These are phyloP conservation scores for Annulohypoxylon moriforme DNA, from an alignment of 495 filamentous ascomycete genomes.

Conservation along the genomic window DNA sequence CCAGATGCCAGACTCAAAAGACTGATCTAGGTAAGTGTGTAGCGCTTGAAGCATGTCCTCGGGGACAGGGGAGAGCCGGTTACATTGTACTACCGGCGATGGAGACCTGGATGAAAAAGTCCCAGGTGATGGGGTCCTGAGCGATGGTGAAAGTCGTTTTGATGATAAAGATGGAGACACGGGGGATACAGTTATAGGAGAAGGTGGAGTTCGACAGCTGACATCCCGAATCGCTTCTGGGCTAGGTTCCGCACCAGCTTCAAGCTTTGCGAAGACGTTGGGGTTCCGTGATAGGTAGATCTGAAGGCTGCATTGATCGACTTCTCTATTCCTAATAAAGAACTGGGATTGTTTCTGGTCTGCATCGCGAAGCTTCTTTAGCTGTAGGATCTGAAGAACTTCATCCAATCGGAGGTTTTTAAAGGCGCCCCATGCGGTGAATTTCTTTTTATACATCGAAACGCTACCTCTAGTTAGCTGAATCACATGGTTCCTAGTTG, in stretches of 20 bases:
- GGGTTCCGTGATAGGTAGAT: slow-evolving; percentile 50
- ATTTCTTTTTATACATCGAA: slow-evolving; percentile 51
- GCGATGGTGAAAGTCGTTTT: background rate
- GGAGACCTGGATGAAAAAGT: background rate
- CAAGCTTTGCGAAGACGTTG: slow-evolving; percentile 46
- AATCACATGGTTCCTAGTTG: background rate
- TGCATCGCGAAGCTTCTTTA: slow-evolving; percentile 46
- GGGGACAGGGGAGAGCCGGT: slow-evolving; percentile 28
- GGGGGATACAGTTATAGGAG: too few species aligned
- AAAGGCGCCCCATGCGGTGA: slow-evolving; percentile 46
- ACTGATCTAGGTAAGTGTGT: slow-evolving; percentile 33
- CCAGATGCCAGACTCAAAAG: slow-evolving; percentile 43
- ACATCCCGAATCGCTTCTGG: slow-evolving; percentile 48
- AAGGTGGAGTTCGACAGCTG: slow-evolving; percentile 44
- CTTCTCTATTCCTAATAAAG: slow-evolving; percentile 45
- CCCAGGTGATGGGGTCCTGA: background rate
- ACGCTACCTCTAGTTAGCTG: slow-evolving; percentile 40
- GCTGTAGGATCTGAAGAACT: slow-evolving; percentile 48
- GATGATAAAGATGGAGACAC: slow-evolving; percentile 1
- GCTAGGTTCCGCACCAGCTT: slow-evolving; percentile 41
- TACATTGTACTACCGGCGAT: slow-evolving; percentile 21
- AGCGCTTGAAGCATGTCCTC: slow-evolving; percentile 41
- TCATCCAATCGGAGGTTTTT: slow-evolving; percentile 50
- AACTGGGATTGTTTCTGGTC: slow-evolving; percentile 42
- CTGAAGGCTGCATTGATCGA: slow-evolving; percentile 44